Evolutionary conservation across 2,329 filamentous ascomycete genomes (phyloP), one percentile per base, ranked within the genome.

Genomic region (Phaeophleospora eucalypticola): DNA sequence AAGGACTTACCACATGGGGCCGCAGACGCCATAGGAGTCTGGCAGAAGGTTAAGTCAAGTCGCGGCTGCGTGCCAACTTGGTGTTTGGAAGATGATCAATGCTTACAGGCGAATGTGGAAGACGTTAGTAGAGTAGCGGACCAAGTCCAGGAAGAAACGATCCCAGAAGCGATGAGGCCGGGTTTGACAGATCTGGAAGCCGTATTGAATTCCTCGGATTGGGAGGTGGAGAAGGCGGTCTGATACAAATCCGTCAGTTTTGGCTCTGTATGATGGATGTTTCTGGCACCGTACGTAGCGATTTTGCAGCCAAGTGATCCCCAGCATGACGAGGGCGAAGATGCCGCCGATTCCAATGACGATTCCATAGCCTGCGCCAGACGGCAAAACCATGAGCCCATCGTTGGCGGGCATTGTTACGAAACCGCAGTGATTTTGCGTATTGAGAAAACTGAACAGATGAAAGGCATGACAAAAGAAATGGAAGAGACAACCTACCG

Each of bases 131-230:
- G 50, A 2, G 66, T 68, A 8, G 67, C 65, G 19, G 60, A 59
- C 63, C 88, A 94, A 0, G 89, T 94, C 89, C 89, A 95, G 15
- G 52, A 57, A n/a, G 53, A 90, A 3, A 94, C 87, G 18, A 95
- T 89, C 16, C 88, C 89, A 2, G 87, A 86, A 12, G 87, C 87
- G 1, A 95, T 88, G 8, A 95, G 75, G 24, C 89, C 89, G 2
- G 87, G 89, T 65, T 94, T 95, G 56, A 95, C 86, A 1, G 86
- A 89, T 53, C 89, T 78, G 16, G 88, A 88, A 37, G 89, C 89
- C 0, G 89, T 94, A 53, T 80, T 89, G 75, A 95, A 95, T 83
- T 90, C 91, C 69, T 95, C 89, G 7, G 58, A 50, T 38, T 60
- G 51, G 17, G 53, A 52, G 4, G 58, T 60, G 0, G 56, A 60